Evolutionary conservation across 345 rosid genomes (phyloP).

Genomic region (Cochlearia excelsa): DNA sequence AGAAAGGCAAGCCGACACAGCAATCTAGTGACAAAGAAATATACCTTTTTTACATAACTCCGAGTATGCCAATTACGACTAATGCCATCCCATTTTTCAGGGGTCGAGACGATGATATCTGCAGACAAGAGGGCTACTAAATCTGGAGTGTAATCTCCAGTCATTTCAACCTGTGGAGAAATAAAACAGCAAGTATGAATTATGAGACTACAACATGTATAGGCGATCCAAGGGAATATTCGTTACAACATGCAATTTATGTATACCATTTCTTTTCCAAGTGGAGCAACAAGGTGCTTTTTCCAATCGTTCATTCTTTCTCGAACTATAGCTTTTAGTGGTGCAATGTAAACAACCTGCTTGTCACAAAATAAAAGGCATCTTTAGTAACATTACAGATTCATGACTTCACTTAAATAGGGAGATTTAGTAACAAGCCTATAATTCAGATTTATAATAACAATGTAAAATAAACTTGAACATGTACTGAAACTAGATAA

Average conservation of each 20-base stretch:
- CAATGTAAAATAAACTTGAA: slow-evolving; percentile 10
- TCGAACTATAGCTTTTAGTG: slow-evolving; percentile 95
- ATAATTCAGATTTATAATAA: not conserved
- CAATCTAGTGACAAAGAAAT: slow-evolving; percentile 21
- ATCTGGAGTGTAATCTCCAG: slow-evolving; percentile 99
- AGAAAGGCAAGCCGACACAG: slow-evolving; percentile 21
- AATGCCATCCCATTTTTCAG: slow-evolving; percentile 99
- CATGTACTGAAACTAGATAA: slow-evolving; percentile 15
- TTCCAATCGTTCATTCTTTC: slow-evolving; percentile 98
- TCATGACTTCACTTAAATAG: slow-evolving; percentile 1
- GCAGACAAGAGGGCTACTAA: slow-evolving; percentile 95
- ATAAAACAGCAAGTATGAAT: slow-evolving; percentile 15
- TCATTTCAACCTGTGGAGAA: slow-evolving; percentile 84
- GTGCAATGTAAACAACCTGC: slow-evolving; percentile 97
- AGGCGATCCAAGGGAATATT: slow-evolving; percentile 15
- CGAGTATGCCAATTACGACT: slow-evolving; percentile 99
- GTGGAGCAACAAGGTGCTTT: slow-evolving; percentile 75
- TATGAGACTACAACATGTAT: slow-evolving; percentile 21
- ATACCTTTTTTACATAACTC: slow-evolving; percentile 90
- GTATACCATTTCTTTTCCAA: slow-evolving; percentile 84
- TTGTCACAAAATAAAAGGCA: slow-evolving; percentile 13
- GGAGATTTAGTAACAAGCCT: slow-evolving; percentile 6
- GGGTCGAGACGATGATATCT: slow-evolving; percentile 93
- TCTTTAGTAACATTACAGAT: slow-evolving; percentile 11
- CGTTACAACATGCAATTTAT: slow-evolving; percentile 15